Percentiles rank a stretch among this genome's conserved stretches.
These are phyloP conservation scores for Schrenkiella parvula DNA, from an alignment of 345 rosid genomes.

Conservation along the genomic window DNA sequence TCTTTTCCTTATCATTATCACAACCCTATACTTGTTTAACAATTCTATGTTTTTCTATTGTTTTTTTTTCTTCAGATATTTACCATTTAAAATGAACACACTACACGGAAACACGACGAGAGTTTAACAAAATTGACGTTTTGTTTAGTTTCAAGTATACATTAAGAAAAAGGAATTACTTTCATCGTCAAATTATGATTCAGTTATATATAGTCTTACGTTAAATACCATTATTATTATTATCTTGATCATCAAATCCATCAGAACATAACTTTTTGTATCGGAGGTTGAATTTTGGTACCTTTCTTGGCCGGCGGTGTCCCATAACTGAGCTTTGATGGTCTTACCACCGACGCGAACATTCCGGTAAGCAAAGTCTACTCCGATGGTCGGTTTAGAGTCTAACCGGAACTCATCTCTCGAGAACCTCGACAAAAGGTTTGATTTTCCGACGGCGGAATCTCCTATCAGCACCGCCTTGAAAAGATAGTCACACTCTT, in stretches of 20 bases:
- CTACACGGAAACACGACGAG: background rate
- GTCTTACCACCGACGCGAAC: conserved; percentile 59
- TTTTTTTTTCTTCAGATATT: background rate
- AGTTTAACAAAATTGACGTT: background rate
- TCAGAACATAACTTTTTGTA: background rate
- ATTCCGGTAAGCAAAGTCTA: conserved; percentile 79
- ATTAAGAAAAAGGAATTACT: background rate
- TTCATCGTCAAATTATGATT: background rate
- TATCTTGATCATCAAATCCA: background rate
- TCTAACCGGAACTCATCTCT: conserved; percentile 70
- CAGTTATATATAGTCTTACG: background rate
- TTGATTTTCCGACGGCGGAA: conserved; percentile 86
- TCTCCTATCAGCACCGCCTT: conserved; percentile 83
- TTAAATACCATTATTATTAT: background rate
- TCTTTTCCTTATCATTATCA: conserved; percentile 1
- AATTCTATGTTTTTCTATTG: background rate
- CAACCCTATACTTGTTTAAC: background rate
- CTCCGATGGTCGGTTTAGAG: conserved; percentile 91
- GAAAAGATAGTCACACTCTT: conserved; percentile 84
- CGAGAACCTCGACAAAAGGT: conserved; percentile 72
- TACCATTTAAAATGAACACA: background rate
- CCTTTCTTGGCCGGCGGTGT: conserved; percentile 96
- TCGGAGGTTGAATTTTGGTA: conserved; percentile 11
- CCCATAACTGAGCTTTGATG: conserved; percentile 91
- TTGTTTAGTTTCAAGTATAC: background rate